phyloP scores from a whole-genome alignment of 2,329 filamentous ascomycete genomes.

The Aspergillus pseudotamarii region DNA sequence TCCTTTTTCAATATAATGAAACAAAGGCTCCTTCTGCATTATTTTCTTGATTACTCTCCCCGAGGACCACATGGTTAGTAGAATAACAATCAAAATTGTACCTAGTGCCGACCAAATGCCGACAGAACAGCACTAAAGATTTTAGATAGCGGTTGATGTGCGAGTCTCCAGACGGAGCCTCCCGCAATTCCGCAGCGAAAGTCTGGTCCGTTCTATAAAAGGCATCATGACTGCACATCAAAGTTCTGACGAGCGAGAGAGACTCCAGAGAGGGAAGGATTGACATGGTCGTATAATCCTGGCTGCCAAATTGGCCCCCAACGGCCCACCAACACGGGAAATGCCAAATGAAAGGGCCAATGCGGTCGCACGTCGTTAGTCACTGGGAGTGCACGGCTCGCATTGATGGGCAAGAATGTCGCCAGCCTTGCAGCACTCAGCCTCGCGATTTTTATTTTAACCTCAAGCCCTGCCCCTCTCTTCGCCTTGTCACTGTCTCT shows the following conservation, averaged over 20 bases:
- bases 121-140: background rate
- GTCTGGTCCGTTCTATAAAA: background rate
- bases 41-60: no score
- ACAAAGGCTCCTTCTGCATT: background rate
- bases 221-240: background rate
- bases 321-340: background rate
- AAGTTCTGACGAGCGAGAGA: background rate
- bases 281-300: background rate
- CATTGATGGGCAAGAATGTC: background rate
- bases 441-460: background rate
- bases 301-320: background rate
- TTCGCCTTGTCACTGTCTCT: background rate
- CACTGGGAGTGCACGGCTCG: background rate
- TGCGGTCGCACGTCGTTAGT: background rate
- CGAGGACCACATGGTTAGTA: background rate
- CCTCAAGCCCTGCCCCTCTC: background rate
- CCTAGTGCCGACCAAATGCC: background rate
- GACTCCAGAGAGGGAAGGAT: background rate
- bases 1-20: background rate
- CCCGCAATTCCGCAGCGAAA: background rate
- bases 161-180: background rate
- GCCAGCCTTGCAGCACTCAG: background rate
- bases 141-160: background rate
- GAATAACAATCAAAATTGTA: background rate
- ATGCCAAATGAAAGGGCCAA: background rate